Base-by-base conservation (phyloP, 2,329 filamentous ascomycete species). In the Sphaerulina musiva region DNA sequence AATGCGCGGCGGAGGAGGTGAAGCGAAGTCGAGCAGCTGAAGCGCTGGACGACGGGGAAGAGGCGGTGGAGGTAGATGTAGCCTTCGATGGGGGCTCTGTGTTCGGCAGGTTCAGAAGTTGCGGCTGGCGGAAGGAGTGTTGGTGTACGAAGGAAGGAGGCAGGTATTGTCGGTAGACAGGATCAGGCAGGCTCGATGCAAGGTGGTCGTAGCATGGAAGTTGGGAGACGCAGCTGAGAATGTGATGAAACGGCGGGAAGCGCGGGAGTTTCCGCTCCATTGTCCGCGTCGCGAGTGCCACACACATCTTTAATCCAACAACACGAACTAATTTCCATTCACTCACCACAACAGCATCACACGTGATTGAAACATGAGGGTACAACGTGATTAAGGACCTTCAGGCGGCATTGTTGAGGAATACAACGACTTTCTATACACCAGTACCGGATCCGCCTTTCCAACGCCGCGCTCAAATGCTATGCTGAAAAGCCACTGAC, bases 1-100 rank as follows among this genome's bases (percentile, higher is more conserved):
- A 17, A 40, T 46, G 36, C 39, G 48, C 48, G 48, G 45, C 41
- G 48, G 42, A 38, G 45, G 34, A 38, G 34, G 6, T 12, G 34
- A 38, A 38, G 34, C 12, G 34, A 38, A 11, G 34, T n/a, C 34
- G 34, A 11, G 34, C 34, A 38, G 34, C 34, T 38, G 34, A 7
- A 5, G 26, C 5, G 26, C 26, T 29, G 26, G 26, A 29, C 26
- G 26, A 7, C 26, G 5, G 4, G 26, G 4, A 7, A 29, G 3
- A 6, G 26, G 26, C 26, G 26, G 26, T 29, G 5, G 26, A 38
- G 34, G 34, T 9, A 38, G 34, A 20, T 20, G 10, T 1, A 38
- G 6, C 10, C 34, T 2, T 4, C 34, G 10, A 10, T 36, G 20
- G 20, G 3, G 20, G 20, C 20, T 36, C 11, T 8, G 8, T 36